These are phyloP conservation scores for Phoma sp. DNA, from an alignment of 2,329 filamentous ascomycete species.

Conservation along the genomic window DNA sequence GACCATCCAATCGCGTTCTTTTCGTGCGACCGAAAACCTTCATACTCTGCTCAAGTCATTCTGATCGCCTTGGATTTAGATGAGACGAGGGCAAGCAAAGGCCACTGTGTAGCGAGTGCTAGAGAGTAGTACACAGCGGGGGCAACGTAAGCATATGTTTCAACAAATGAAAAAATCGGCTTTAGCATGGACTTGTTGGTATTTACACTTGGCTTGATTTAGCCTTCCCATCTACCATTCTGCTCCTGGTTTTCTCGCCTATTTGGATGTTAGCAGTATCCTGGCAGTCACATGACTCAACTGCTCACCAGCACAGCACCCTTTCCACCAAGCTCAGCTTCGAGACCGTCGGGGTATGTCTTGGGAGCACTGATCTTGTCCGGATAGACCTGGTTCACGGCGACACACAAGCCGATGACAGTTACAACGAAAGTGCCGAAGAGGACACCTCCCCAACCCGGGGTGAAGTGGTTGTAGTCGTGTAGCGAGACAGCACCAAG, in stretches of 20 bases:
- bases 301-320: conserved; percentile 48
- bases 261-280: conserved; percentile 7
- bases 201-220: conserved; percentile 16
- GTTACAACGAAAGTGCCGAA: conserved; percentile 52
- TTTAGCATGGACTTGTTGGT: conserved; percentile 5
- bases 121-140: background rate
- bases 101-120: no score
- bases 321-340: conserved; percentile 56
- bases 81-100: no score
- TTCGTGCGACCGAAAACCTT: no score
- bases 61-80: no score
- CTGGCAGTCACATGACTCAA: rapidly evolving
- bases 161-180: conserved; percentile 5
- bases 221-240: conserved; percentile 21
- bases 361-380: conserved; percentile 54
- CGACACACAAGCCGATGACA: conserved; percentile 49
- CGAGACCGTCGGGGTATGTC: conserved; percentile 55
- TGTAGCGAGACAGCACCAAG: conserved; percentile 88
- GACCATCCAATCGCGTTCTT: no score
- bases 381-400: conserved; percentile 51
- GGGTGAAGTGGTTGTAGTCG: conserved; percentile 83
- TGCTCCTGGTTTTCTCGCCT: conserved; percentile 34
- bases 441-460: conserved; percentile 72
- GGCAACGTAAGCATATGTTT: background rate
- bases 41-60: no score